Evolutionary conservation across 2,329 filamentous ascomycete species (phyloP).

Genomic region (Aspergillus melleus): DNA sequence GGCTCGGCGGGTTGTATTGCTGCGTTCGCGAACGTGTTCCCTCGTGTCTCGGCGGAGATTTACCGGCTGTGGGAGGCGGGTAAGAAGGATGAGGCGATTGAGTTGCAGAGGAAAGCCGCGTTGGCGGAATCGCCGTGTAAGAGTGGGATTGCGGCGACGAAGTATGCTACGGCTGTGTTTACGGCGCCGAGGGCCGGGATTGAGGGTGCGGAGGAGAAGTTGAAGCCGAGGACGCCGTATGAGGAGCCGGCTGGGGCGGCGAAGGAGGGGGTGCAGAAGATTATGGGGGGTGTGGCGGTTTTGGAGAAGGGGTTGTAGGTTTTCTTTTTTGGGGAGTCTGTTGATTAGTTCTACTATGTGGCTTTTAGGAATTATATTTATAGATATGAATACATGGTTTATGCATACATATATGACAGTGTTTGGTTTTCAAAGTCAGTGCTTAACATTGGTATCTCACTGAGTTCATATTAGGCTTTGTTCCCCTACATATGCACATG

Average conservation of each 20-base stretch:
- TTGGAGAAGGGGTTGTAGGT: neutral
- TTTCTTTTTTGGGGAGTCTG: too few species aligned
- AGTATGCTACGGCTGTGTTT: constrained; percentile 65
- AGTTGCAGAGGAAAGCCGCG: constrained; percentile 61
- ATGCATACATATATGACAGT: too few species aligned
- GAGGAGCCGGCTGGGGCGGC: constrained; percentile 45
- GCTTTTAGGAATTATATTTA: too few species aligned
- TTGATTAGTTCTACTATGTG: too few species aligned
- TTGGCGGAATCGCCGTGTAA: constrained; percentile 67
- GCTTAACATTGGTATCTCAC: too few species aligned
- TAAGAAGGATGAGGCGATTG: constrained; percentile 58
- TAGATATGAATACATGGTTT: too few species aligned
- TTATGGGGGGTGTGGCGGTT: constrained; percentile 30
- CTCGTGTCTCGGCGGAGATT: constrained; percentile 56
- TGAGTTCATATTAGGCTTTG: too few species aligned
- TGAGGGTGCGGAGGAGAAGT: constrained; percentile 57
- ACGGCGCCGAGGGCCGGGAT: constrained; percentile 62
- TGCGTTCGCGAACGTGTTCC: constrained; percentile 60
- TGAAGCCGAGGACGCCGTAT: constrained; percentile 65
- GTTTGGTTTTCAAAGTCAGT: too few species aligned
- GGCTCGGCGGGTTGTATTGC: constrained; percentile 58
- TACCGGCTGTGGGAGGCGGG: constrained; percentile 63
- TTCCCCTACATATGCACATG: too few species aligned
- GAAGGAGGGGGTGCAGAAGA: constrained; percentile 44
- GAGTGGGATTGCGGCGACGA: constrained; percentile 65